phyloP scores from a whole-genome alignment of 192 early-diverging fungal genomes.

The Chytriomyces hyalinus region DNA sequence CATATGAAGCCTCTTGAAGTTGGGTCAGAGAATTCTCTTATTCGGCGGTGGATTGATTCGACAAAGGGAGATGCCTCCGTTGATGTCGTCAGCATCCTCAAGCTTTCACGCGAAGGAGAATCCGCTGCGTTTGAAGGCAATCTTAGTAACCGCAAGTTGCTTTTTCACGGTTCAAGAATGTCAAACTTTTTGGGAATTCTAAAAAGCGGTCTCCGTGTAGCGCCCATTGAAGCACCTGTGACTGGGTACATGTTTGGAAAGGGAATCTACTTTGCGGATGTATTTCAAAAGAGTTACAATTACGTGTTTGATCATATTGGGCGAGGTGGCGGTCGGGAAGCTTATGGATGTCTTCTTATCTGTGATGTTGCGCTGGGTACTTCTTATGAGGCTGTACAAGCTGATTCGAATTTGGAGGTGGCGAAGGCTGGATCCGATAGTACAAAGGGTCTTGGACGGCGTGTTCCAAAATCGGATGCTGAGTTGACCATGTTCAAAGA shows the following conservation, averaged over 20 bases:
- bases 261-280: conserved; percentile 78
- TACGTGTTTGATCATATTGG: conserved; percentile 48
- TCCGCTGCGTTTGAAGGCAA: conserved; percentile 52
- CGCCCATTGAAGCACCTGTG: conserved; percentile 63
- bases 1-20: conserved; percentile 14
- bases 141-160: conserved; percentile 50
- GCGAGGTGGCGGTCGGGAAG: neutral
- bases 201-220: conserved; percentile 58
- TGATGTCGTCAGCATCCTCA: conserved; percentile 34
- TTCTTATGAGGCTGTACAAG: conserved; percentile 17
- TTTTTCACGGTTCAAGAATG: conserved; percentile 52
- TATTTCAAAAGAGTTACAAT: conserved; percentile 61
- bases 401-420: conserved; percentile 41
- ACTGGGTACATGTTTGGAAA: conserved; percentile 77
- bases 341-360: conserved; percentile 60
- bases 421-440: conserved; percentile 18
- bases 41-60: conserved; percentile 56
- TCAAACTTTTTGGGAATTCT: conserved; percentile 74
- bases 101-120: conserved; percentile 46
- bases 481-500: conserved; percentile 39
- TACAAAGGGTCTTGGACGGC: conserved; percentile 41
- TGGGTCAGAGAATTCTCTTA: conserved; percentile 56
- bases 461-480: conserved; percentile 22
- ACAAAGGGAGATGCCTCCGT: conserved; percentile 47
- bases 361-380: conserved; percentile 77